phyloP scores from a whole-genome alignment of 208 protist genomes.

The Wallacemonas collosoma region DNA sequence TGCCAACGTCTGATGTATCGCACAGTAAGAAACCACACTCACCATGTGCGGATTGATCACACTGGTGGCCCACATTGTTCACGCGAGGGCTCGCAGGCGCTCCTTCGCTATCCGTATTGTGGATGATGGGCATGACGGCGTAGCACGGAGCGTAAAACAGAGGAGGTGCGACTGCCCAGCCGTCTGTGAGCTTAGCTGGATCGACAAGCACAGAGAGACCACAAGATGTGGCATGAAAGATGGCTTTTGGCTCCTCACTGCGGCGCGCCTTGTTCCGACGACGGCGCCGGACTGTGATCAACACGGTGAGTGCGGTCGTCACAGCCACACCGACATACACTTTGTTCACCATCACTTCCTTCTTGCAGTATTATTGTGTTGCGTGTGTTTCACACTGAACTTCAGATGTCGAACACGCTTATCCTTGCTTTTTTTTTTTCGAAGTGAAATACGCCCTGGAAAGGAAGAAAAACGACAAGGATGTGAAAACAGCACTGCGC shows the following conservation, averaged over 20 bases:
- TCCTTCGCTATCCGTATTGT: not conserved
- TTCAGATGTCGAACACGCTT: no score
- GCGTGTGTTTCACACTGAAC: no score
- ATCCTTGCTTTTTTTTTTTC: no score
- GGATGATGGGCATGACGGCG: slow-evolving; percentile 45
- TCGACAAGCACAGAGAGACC: slow-evolving; percentile 32
- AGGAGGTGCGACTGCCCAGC: slow-evolving; percentile 44
- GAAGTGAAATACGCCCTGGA: no score
- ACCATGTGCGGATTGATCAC: not conserved
- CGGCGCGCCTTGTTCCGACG: not conserved
- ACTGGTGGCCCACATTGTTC: not conserved
- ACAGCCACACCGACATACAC: not conserved
- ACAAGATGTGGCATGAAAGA: not conserved
- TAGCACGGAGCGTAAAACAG: slow-evolving; percentile 49
- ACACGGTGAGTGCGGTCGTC: not conserved
- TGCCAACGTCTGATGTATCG: slow-evolving; percentile 20
- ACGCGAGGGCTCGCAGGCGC: not conserved
- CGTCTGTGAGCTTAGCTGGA: slow-evolving; percentile 25
- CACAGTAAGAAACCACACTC: slow-evolving; percentile 16
- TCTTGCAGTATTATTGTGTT: not conserved
- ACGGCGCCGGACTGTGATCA: slow-evolving; percentile 2
- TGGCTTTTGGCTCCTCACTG: not conserved
- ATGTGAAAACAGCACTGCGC: not conserved
- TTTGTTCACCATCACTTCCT: not conserved
- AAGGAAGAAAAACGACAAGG: not conserved